Evolutionary conservation across 192 early-diverging fungal species (phyloP).

Genomic region (Gorgonomyces haynaldii): DNA sequence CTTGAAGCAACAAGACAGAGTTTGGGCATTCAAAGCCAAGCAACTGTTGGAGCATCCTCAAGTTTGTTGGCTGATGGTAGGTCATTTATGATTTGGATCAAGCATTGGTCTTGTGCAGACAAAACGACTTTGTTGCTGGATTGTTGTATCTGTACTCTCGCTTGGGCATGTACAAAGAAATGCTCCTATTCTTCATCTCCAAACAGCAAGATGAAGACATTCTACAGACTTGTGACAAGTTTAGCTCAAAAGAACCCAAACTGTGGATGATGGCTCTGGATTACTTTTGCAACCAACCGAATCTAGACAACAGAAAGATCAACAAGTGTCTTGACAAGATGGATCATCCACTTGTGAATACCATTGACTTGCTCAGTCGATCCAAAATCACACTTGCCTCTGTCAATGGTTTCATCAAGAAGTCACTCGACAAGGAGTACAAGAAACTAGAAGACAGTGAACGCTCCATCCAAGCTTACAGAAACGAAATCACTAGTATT

Average conservation of each 20-base stretch:
- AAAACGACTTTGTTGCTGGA: slow-evolving; percentile 72
- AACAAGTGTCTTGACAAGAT: no score
- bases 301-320: slow-evolving; percentile 6
- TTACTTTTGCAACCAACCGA: slow-evolving; percentile 29
- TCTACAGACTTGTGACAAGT: slow-evolving; percentile 40
- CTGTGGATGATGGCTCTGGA: slow-evolving; percentile 36
- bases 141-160: slow-evolving; percentile 64
- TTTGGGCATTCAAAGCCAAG: slow-evolving; percentile 49
- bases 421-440: not conserved
- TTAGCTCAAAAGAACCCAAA: slow-evolving; percentile 19
- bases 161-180: slow-evolving; percentile 32
- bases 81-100: slow-evolving; percentile 77
- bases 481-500: no score
- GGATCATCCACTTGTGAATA: not conserved
- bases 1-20: slow-evolving; percentile 14
- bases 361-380: not conserved
- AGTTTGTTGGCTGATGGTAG: slow-evolving; percentile 26
- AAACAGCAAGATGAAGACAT: slow-evolving; percentile 55
- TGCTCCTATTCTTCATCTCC: slow-evolving; percentile 61
- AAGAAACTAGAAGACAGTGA: slow-evolving; percentile 13
- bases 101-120: slow-evolving; percentile 80
- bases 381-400: not conserved
- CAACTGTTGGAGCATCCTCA: slow-evolving; percentile 55
- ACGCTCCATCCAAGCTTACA: no score
- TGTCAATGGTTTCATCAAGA: no score